A percentile compares a stretch with the other conserved stretches of the same genome.
phyloP scores from a whole-genome alignment of 2,329 filamentous ascomycete genomes.

The Fusarium newnesense region DNA sequence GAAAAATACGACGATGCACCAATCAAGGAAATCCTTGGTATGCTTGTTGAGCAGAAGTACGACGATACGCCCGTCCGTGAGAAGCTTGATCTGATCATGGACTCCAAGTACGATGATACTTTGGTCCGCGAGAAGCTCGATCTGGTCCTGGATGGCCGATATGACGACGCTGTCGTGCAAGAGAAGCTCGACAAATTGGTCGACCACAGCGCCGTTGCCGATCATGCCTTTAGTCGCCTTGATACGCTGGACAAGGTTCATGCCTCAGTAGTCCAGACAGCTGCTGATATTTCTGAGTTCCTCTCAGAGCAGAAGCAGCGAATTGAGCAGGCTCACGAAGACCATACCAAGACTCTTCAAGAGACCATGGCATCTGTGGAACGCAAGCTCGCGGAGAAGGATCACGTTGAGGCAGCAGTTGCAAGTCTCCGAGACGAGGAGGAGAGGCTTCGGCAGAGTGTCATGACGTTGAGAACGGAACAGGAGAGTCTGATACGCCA shows the following conservation, averaged over 20 bases:
- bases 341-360: conserved; percentile 80
- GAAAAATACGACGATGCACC: conserved; percentile 46
- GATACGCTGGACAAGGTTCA: conserved; percentile 90
- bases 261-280: conserved; percentile 84
- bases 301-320: conserved; percentile 79
- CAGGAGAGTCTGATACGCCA: conserved; percentile 81
- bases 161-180: conserved; percentile 59
- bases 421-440: conserved; percentile 62
- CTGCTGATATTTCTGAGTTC: conserved; percentile 85
- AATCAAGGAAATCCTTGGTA: conserved; percentile 40
- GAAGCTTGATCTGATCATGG: conserved; percentile 54
- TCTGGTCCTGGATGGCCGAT: conserved; percentile 48
- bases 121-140: conserved; percentile 46
- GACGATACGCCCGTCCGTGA: conserved; percentile 48
- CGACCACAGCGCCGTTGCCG: conserved; percentile 71
- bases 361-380: conserved; percentile 85
- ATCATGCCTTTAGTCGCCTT: conserved; percentile 78
- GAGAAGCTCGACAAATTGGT: conserved; percentile 61
- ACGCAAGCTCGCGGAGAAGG: conserved; percentile 74
- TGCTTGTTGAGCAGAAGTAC: conserved; percentile 42
- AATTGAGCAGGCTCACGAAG: conserved; percentile 80
- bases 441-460: conserved; percentile 61
- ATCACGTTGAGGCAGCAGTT: conserved; percentile 69
- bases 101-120: conserved; percentile 48
- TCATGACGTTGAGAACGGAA: conserved; percentile 71